phyloP scores from a whole-genome alignment of 345 rosid genomes.

The Erodium maritimum region DNA sequence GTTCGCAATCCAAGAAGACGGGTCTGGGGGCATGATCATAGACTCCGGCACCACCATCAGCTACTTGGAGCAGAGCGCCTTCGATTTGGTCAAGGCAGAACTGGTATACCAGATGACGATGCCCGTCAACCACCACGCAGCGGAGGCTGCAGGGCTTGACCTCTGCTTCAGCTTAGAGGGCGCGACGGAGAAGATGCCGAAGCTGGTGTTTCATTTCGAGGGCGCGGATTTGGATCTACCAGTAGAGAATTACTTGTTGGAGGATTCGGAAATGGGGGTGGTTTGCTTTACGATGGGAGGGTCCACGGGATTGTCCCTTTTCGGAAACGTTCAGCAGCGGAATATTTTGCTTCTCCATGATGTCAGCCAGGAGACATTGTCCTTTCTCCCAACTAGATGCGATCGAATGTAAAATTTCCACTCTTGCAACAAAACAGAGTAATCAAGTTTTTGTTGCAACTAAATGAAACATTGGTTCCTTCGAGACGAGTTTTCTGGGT shows the following conservation, averaged over 20 bases:
- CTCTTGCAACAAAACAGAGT: no score
- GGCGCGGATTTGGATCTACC: conserved; percentile 77
- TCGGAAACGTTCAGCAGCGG: conserved; percentile 90
- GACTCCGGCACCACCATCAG: conserved; percentile 93
- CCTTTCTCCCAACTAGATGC: conserved; percentile 59
- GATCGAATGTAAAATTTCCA: no score
- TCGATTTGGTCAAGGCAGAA: conserved; percentile 33
- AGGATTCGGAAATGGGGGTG: conserved; percentile 44
- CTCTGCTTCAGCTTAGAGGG: conserved; percentile 47
- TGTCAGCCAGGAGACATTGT: conserved; percentile 48
- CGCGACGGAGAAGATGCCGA: conserved; percentile 41
- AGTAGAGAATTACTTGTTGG: conserved; percentile 66
- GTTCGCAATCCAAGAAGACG: conserved; percentile 54
- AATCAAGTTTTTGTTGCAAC: no score
- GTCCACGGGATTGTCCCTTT: conserved; percentile 69
- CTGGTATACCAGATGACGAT: conserved; percentile 39
- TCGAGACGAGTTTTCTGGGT: no score
- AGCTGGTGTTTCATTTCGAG: conserved; percentile 55
- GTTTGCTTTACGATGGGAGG: conserved; percentile 81
- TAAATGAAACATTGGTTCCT: no score
- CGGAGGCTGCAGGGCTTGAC: conserved; percentile 60
- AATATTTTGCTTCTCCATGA: conserved; percentile 62
- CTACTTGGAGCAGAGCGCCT: conserved; percentile 49
- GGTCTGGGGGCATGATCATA: conserved; percentile 73
- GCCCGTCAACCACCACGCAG: conserved; percentile 20